A percentile compares a stretch with the other conserved stretches of the same genome.
Conservation (phyloP, 2,329 filamentous ascomycete species). For the Ustulina deusta region DNA sequence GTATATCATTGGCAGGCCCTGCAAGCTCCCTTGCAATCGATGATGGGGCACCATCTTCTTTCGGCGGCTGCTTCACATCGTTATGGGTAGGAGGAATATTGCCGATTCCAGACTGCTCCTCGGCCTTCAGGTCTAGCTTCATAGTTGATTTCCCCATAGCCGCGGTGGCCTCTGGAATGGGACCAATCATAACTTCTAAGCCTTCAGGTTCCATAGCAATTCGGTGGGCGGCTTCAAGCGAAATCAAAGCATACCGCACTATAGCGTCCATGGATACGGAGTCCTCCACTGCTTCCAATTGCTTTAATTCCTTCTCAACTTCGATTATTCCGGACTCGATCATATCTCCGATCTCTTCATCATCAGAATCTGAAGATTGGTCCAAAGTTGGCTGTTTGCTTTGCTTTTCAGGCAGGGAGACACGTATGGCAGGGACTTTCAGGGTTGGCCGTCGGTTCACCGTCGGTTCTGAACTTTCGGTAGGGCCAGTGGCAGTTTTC, state of each 20-base stretch:
- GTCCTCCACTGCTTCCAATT: conserved; percentile 57
- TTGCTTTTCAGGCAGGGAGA: conserved; percentile 47
- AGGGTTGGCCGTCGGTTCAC: conserved; percentile 27
- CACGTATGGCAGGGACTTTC: conserved; percentile 29
- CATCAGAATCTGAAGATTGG: conserved; percentile 64
- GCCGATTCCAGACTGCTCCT: conserved; percentile 38
- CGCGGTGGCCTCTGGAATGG: conserved; percentile 53
- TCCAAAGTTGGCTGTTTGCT: conserved; percentile 51
- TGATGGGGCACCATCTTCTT: conserved; percentile 40
- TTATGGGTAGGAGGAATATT: conserved; percentile 18
- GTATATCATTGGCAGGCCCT: conserved; percentile 24
- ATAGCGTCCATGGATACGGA: conserved; percentile 58
- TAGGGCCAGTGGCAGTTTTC: conserved; percentile 15
- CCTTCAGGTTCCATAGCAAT: conserved; percentile 61
- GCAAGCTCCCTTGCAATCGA: conserved; percentile 29
- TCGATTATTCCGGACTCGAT: conserved; percentile 66
- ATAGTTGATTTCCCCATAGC: conserved; percentile 41
- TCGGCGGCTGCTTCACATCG: conserved; percentile 23
- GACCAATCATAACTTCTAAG: conserved; percentile 58
- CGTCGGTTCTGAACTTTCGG: conserved; percentile 28
- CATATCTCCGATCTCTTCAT: conserved; percentile 70
- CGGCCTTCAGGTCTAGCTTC: conserved; percentile 40
- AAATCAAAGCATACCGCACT: conserved; percentile 60
- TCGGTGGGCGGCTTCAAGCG: conserved; percentile 62
- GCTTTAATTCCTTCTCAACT: conserved; percentile 62